These are phyloP conservation scores for Rhinocladiella mackenziei DNA, from an alignment of 2,329 filamentous ascomycete species.

Conservation along the genomic window DNA sequence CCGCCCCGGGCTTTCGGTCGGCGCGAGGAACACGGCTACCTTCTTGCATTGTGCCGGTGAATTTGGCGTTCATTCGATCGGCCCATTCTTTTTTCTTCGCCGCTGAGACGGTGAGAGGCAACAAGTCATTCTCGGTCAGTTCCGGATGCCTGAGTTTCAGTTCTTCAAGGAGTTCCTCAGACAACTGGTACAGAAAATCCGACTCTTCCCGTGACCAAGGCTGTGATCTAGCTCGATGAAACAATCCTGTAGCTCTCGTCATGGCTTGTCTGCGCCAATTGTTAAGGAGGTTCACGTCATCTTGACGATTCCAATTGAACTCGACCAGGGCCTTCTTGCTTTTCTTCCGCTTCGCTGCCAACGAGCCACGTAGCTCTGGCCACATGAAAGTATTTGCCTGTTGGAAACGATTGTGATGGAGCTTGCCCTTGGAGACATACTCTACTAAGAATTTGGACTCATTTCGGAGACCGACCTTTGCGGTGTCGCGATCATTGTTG, in stretches of 20 bases:
- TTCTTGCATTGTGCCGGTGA: slow-evolving; percentile 6
- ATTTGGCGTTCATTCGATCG: slow-evolving; percentile 14
- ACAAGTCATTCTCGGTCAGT: slow-evolving; percentile 2
- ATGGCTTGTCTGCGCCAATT: slow-evolving; percentile 18
- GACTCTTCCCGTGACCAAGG: slow-evolving; percentile 31
- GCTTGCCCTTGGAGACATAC: slow-evolving; percentile 13
- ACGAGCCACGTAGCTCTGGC: too few relatives aligned
- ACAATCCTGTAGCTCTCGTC: neutral
- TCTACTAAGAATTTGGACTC: slow-evolving; percentile 15
- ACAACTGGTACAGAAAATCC: slow-evolving; percentile 14
- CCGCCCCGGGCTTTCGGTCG: slow-evolving; percentile 6
- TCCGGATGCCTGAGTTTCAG: neutral
- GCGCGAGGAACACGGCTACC: slow-evolving; percentile 4
- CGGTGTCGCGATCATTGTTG: neutral
- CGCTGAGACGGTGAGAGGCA: slow-evolving; percentile 3
- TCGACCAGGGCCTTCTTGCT: neutral
- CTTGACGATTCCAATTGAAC: slow-evolving; percentile 21
- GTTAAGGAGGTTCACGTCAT: slow-evolving; percentile 18
- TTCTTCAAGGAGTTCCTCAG: slow-evolving; percentile 5
- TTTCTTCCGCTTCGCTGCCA: too few relatives aligned
- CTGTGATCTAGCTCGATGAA: slow-evolving; percentile 1
- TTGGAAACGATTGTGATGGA: slow-evolving; percentile 13
- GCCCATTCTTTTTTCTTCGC: slow-evolving; percentile 15
- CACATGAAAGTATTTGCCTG: too few relatives aligned
- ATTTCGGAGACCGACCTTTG: slow-evolving; percentile 1